phyloP scores from a whole-genome alignment of 1,139 yeast species.

The Saccharomyces hybrid region DNA sequence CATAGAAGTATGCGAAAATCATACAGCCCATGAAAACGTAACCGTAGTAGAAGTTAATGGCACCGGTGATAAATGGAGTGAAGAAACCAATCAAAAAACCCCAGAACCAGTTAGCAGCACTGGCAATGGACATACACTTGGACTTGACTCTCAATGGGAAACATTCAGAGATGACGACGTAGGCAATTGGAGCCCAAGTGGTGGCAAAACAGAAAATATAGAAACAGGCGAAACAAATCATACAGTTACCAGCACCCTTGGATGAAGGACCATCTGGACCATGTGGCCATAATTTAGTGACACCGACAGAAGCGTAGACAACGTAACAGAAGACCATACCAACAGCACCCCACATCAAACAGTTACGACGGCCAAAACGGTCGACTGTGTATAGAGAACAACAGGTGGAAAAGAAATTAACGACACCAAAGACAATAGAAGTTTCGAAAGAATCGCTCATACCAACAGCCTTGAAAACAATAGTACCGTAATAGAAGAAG shows the following conservation, averaged over 20 bases:
- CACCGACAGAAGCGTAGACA: conserved; percentile 61
- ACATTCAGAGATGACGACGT: conserved; percentile 63
- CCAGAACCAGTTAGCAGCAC: conserved; percentile 68
- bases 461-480: conserved; percentile 68
- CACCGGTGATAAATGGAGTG: conserved; percentile 59
- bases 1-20: conserved; percentile 52
- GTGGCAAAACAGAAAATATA: conserved; percentile 74
- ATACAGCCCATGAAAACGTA: conserved; percentile 68
- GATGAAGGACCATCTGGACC: conserved; percentile 44
- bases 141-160: conserved; percentile 72
- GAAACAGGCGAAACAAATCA: conserved; percentile 71
- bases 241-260: conserved; percentile 57
- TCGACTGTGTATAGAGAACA: conserved; percentile 58
- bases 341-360: conserved; percentile 53
- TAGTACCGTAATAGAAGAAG: conserved; percentile 73
- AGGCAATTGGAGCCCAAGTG: conserved; percentile 80
- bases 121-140: conserved; percentile 67
- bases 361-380: conserved; percentile 58
- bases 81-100: conserved; percentile 69
- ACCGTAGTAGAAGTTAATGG: conserved; percentile 43
- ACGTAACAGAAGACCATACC: conserved; percentile 59
- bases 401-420: conserved; percentile 68
- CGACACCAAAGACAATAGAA: conserved; percentile 65
- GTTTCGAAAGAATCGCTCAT: conserved; percentile 63
- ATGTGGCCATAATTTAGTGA: conserved; percentile 49